Evolutionary conservation across 2,329 filamentous ascomycete genomes (phyloP), one percentile per base, ranked within the genome.

Genomic region (Xylariaceae sp.): DNA sequence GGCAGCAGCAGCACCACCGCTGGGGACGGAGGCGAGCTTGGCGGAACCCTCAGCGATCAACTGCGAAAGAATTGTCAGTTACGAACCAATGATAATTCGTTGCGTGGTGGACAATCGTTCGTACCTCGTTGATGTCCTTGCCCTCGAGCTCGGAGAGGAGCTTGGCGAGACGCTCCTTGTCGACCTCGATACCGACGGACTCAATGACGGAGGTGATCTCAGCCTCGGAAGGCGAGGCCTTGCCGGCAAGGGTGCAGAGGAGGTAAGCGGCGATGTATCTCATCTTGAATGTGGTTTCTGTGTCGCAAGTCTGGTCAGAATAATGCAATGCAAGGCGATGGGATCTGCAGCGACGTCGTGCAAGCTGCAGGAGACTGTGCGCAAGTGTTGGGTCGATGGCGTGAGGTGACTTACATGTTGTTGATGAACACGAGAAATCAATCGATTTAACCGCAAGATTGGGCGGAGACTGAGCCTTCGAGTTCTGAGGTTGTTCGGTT

Each of bases 221-320:
- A 69, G 79, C 78, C 73, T 89, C 90, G 68, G 89, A 92, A 72
- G 94, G 94, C 67, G 87, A 86, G 82, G 84, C 78, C 86, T 97
- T 97, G 82, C 94, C 94, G 78, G 85, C 93, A 72, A 97, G 89
- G 82, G 82, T 81, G 79, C 97, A 90, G 77, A 99, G 93, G 76
- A 99, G 92, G 87, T 96, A 97, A 78, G 94, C 93, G 78, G 94
- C 94, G 83, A 99, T 89, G 83, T 97, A 88, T 92, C 99, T 97
- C 94, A 99, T 97, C 91, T 88, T 96, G 78, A 72, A 42, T 71
- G 67, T 78, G 61, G 71, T 74, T 30, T 39, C 69, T 69, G 60
- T 62, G 55, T 18, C 56, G 5, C 53, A 39, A 50, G 50, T 52
- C 15, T 60, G 51, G 61, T 73, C 62, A 65, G 63, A 57, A 51